Evolutionary conservation across 352 stramenopile species (phyloP).

Genomic region (Globisporangium uncinulatum): DNA sequence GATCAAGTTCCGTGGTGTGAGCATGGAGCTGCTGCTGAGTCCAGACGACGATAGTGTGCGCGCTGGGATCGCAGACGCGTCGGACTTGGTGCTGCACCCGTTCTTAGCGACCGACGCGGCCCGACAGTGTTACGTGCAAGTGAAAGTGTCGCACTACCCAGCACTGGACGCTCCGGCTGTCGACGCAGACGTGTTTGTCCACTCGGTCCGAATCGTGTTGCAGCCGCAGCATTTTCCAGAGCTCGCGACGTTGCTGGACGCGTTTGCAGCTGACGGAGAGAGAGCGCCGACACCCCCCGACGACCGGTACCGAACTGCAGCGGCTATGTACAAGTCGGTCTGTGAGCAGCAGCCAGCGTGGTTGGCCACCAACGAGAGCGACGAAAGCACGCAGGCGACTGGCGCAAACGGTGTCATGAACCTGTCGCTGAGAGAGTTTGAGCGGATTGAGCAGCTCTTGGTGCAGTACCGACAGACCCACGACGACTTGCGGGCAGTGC

Average conservation of each 20-base stretch:
- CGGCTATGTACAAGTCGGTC: slow-evolving; percentile 69
- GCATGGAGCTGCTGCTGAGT: slow-evolving; percentile 73
- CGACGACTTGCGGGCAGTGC: slow-evolving; percentile 42
- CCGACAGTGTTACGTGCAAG: slow-evolving; percentile 73
- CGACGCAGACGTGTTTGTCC: slow-evolving; percentile 80
- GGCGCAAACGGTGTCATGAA: slow-evolving; percentile 27
- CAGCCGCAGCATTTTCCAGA: slow-evolving; percentile 78
- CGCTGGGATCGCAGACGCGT: slow-evolving; percentile 21
- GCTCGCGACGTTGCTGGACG: slow-evolving; percentile 63
- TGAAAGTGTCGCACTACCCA: slow-evolving; percentile 80
- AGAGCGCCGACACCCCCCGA: slow-evolving; percentile 5
- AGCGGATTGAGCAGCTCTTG: slow-evolving; percentile 80
- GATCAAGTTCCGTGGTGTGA: slow-evolving; percentile 78
- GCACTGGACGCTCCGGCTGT: slow-evolving; percentile 60
- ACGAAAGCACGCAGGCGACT: slow-evolving; percentile 8
- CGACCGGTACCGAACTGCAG: slow-evolving; percentile 23
- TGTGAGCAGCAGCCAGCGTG: slow-evolving; percentile 60
- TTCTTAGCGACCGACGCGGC: slow-evolving; percentile 64
- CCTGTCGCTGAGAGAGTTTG: slow-evolving; percentile 75
- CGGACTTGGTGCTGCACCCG: slow-evolving; percentile 44
- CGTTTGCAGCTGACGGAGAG: slow-evolving; percentile 37
- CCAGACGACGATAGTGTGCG: slow-evolving; percentile 36
- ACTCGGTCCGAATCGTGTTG: slow-evolving; percentile 71
- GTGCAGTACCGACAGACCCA: slow-evolving; percentile 76
- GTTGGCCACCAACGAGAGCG: slow-evolving; percentile 41